Evolutionary conservation across 371 early-diverging fungal genomes (phyloP), one percentile per base, ranked within the genome.

Genomic region (Parasitella parasitica): DNA sequence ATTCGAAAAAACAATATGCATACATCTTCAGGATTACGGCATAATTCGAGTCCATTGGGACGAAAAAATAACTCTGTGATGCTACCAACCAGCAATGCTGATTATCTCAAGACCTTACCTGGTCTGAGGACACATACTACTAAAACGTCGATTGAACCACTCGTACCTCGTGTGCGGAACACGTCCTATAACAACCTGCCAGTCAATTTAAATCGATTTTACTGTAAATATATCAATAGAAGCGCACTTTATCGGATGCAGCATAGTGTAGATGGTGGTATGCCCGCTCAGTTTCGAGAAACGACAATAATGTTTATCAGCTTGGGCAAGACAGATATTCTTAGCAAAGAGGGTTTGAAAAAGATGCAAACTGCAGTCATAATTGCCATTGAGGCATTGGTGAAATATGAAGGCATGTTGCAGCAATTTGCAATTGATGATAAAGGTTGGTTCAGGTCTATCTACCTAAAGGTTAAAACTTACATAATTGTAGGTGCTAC

Each of bases 341-440:
- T 71, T 43, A 75, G 66, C 26, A 56, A 57, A 7, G 75, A 81
- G n/a, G 84, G 83, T 1, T 63, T 86, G 0, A 52, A 53, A 0
- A 51, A 66, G 3, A 73, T 76, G 16, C 83, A 86, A 67, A 67
- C 60, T 3, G 76, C 81, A 13, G 71, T 81, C 0, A 2, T 28
- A 1, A 8, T 50, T 43, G 26, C 36, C 50, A 20, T 78, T 69
- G n/a, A 75, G 70, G 36, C 64, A 59, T 34, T 68, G 67, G n/a
- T 69, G 4, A 72, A 64, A 24, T 86, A 82, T 43, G 86, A 83
- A 72, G 86, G 85, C 1, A 75, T 80, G 54, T 69, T 86, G 22
- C 86, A 86, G 37, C 86, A 86, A 61, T 86, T 86, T 71, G 86
- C 86, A 20, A 77, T 86, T 3, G 86, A 86, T 49, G 86, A 86